Evolutionary conservation across 805 yeast species (phyloP), one percentile per base, ranked within the genome.

Genomic region (Kuraishia capsulata): DNA sequence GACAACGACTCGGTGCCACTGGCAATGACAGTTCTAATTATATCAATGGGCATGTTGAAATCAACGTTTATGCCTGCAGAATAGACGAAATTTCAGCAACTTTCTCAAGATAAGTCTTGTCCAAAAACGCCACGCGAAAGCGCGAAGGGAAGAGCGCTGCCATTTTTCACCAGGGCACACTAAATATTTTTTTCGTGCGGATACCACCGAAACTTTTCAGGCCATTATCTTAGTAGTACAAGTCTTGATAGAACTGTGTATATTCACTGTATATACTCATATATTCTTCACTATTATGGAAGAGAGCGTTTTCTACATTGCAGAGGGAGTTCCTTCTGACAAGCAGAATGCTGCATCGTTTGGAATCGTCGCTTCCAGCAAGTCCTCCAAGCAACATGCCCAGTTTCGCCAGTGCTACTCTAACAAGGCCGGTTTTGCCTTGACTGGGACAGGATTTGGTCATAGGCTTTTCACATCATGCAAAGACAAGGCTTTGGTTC

Each of bases 1-100:
- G 97, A 97, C 33, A 90, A 68, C 2, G 65, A 67, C 8, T 75
- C 77, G 0, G 89, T 71, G 5, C 97, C 97, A 23, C 88, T 86
- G 13, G 70, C 54, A 23, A 81, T 43, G 30, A 78, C 76, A 1
- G 81, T 67, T n/a, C 83, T 79, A 11, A 88, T 53, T 45, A 88
- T 78, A 52, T 90, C 84, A 38, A 90, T 53, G 1, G 97, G 97
- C 98, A 90, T 90, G 8, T 17, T 34, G 11, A 4, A 5, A 5
- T n/a, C 24, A 13, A 18, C 10, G 4, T 31, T 17, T n/a, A n/a
- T 20, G 4, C 18, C 6, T 5, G 20, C 16, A 29, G 20, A 10
- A 29, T 6, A 29, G 14, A 4, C 18, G 19, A 29, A 29, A 16
- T 10, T n/a, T n/a, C n/a, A n/a, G n/a, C n/a, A n/a, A n/a, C n/a